Evolutionary conservation across 176 grass and related monocot genomes (phyloP), one percentile per base, ranked within the genome.

Genomic region (Leersia perrieri): DNA sequence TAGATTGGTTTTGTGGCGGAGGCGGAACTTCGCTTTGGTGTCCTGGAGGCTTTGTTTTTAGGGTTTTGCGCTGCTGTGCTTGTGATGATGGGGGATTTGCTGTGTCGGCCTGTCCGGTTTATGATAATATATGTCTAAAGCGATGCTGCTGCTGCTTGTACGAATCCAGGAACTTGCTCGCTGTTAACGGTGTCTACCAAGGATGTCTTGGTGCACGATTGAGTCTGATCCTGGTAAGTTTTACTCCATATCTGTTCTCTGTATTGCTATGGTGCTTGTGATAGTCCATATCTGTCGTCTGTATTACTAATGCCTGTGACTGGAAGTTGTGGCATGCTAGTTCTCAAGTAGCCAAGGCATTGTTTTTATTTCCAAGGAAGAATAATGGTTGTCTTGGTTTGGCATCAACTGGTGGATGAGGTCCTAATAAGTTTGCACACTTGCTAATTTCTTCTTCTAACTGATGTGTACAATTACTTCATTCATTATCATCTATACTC

Each of bases 121-220:
- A n/a, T n/a, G n/a, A n/a, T n/a, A n/a, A n/a, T n/a, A n/a, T n/a
- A n/a, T n/a, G n/a, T n/a, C n/a, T n/a, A n/a, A n/a, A n/a, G n/a
- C n/a, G n/a, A 28, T 41, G 25, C 9, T 44, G 60, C n/a, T 61
- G 60, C 30, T 73, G 36, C 7, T 33, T 51, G 2, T 36, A 60
- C 29, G 28, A n/a, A n/a, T n/a, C n/a, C 61, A 81, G 61, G 79
- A 0, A 38, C 66, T 61, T 72, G 49, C 65, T 20, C 7, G 64
- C 79, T 9, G 32, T 18, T 5, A 53, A 6, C 55, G 5, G 39
- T 53, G 11, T 71, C 55, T 66, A 63, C 32, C 49, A 69, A 82
- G 65, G 61, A 97, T 97, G 94, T 92, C 92, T 68, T 97, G 94
- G 94, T 97, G 94, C 65, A 97, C 94, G 7, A 94, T 97, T 68